These are phyloP conservation scores for Globisporangium megalacanthum DNA, from an alignment of 352 stramenopile species.

Conservation along the genomic window DNA sequence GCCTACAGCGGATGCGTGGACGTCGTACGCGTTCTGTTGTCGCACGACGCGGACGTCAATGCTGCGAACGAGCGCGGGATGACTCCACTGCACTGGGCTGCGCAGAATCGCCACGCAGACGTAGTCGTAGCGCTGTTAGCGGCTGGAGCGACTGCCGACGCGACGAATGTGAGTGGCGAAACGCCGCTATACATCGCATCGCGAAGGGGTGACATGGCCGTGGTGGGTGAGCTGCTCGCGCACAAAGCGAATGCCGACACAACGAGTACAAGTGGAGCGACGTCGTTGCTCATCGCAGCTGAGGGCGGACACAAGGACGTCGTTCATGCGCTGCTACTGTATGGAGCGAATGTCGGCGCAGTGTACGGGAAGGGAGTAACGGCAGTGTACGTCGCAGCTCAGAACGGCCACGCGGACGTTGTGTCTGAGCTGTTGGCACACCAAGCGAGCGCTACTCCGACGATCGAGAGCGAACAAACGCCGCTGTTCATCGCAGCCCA, in stretches of 20 bases:
- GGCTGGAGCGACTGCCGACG: too few species aligned
- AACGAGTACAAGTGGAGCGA: too few species aligned
- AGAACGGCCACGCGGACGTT: neutral
- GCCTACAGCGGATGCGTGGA: neutral
- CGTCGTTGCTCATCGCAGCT: neutral
- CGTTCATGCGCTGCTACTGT: neutral
- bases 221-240: neutral
- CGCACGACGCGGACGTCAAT: neutral
- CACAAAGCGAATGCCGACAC: too few species aligned
- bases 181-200: too few species aligned
- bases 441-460: neutral
- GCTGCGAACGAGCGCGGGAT: neutral
- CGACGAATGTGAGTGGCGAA: too few species aligned
- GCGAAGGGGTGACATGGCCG: neutral
- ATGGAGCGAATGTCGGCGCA: neutral
- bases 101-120: neutral
- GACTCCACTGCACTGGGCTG: neutral
- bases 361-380: neutral
- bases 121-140: neutral
- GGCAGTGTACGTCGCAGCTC: neutral
- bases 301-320: neutral
- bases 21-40: neutral
- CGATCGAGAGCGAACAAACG: neutral
- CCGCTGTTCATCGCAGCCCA: neutral
- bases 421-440: neutral